These are phyloP conservation scores for Cymbopogon flexuosus DNA, from an alignment of 202 grass and related monocot genomes.

Conservation along the genomic window DNA sequence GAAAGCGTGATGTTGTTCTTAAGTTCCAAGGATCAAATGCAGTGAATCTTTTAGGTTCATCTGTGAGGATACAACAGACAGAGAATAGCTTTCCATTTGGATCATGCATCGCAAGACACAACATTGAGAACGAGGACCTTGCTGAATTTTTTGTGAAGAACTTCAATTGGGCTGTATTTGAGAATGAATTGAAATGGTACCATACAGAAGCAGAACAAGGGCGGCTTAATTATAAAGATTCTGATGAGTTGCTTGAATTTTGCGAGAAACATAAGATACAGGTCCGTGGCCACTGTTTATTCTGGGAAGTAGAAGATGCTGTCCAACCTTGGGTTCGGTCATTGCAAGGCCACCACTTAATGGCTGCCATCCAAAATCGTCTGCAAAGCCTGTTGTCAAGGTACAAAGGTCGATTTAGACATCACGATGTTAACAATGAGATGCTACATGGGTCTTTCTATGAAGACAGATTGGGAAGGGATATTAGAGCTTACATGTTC, in stretches of 20 bases:
- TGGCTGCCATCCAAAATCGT: constrained; percentile 60
- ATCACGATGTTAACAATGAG: constrained; percentile 98
- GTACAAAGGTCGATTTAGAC: constrained; percentile 80
- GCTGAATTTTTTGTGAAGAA: constrained; percentile 90
- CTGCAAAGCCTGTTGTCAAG: constrained; percentile 64
- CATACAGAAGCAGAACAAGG: constrained; percentile 80
- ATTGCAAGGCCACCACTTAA: constrained; percentile 68
- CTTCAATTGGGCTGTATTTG: constrained; percentile 97
- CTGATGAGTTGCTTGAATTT: constrained; percentile 81
- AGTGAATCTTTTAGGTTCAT: constrained; percentile 38
- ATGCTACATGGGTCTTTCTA: constrained; percentile 99
- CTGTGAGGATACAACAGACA: constrained; percentile 61
- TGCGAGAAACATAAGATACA: constrained; percentile 70
- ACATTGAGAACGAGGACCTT: constrained; percentile 87
- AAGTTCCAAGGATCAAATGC: constrained; percentile 59
- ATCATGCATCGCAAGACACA: constrained; percentile 66
- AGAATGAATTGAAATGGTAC: constrained; percentile 97
- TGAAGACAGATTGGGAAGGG: constrained; percentile 77
- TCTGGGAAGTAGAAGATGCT: constrained; percentile 88
- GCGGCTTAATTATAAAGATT: constrained; percentile 81
- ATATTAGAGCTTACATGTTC: constrained; percentile 93
- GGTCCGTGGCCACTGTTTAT: constrained; percentile 84
- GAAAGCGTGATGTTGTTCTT: constrained; percentile 72
- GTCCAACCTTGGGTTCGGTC: constrained; percentile 76
- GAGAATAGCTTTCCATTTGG: constrained; percentile 87